phyloP scores from a whole-genome alignment of 129 eudicot genomes.

The Flaveria bidentis region DNA sequence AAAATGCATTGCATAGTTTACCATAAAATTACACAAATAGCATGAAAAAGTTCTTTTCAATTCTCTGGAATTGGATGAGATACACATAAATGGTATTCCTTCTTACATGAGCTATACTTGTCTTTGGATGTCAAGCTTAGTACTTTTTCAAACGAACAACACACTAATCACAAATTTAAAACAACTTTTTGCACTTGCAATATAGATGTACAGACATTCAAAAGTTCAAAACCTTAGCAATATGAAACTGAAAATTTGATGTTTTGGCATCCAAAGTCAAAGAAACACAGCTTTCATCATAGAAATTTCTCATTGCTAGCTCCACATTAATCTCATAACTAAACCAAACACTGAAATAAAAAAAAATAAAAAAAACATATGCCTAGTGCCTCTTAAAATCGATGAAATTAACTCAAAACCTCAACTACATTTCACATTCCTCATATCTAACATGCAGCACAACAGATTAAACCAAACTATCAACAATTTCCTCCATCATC shows the following conservation, averaged over 20 bases:
- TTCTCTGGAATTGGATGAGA: slow-evolving; percentile 6
- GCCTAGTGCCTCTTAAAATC: not conserved
- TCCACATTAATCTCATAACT: not conserved
- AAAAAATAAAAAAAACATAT: not conserved
- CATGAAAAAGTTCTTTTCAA: not conserved
- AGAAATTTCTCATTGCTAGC: not conserved
- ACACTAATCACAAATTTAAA: not conserved
- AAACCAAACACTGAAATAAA: not conserved
- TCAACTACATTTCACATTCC: slow-evolving; percentile 26
- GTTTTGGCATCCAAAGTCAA: slow-evolving; percentile 13
- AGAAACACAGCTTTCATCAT: not conserved
- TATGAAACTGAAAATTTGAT: not conserved
- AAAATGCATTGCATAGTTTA: not conserved
- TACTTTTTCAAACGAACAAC: not conserved
- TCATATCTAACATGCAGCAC: slow-evolving; percentile 16
- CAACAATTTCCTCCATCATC: slow-evolving; percentile 3
- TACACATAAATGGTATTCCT: slow-evolving; percentile 1
- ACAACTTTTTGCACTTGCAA: slow-evolving; percentile 6
- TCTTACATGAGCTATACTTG: not conserved
- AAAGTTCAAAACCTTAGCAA: not conserved
- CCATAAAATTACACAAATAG: not conserved
- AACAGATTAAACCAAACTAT: slow-evolving; percentile 26
- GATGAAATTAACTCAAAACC: slow-evolving; percentile 24
- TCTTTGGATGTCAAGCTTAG: not conserved
- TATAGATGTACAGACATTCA: not conserved